Conservation (phyloP, 1,139 yeast species). For the Taiozyma sp. region DNA sequence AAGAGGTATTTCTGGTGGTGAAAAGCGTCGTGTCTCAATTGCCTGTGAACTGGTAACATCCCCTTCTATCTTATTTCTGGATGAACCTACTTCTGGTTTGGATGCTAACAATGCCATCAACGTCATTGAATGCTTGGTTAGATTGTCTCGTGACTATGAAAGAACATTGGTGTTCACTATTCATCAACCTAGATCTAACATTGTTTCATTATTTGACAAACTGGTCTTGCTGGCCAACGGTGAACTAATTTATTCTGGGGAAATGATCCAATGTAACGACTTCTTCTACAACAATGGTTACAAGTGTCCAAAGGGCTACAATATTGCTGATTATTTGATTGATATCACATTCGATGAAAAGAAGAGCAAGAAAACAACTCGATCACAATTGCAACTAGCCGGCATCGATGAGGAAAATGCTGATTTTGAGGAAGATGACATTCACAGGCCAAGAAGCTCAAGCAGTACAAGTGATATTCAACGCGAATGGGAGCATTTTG, state of each 20-base stretch:
- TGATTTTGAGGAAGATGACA: slow-evolving; percentile 29
- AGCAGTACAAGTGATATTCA: slow-evolving; percentile 51
- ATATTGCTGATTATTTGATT: slow-evolving; percentile 88
- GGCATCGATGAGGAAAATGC: slow-evolving; percentile 23
- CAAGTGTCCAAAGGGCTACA: slow-evolving; percentile 83
- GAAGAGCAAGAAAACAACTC: slow-evolving; percentile 10
- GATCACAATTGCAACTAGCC: slow-evolving; percentile 18
- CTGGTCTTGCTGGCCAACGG: slow-evolving; percentile 81
- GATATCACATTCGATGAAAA: slow-evolving; percentile 68
- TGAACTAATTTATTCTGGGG: slow-evolving; percentile 83
- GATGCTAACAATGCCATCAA: slow-evolving; percentile 93
- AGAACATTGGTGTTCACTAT: slow-evolving; percentile 90
- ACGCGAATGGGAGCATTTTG: slow-evolving; percentile 86
- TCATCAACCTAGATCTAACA: slow-evolving; percentile 97
- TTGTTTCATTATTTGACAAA: slow-evolving; percentile 85
- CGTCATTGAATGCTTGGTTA: slow-evolving; percentile 80
- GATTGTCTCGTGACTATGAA: slow-evolving; percentile 72
- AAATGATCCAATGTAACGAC: slow-evolving; percentile 62
- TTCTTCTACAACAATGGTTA: slow-evolving; percentile 76
- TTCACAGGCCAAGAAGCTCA: slow-evolving; percentile 27
- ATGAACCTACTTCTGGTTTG: slow-evolving; percentile 92
- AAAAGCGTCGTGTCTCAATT: slow-evolving; percentile 81
- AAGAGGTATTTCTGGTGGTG: slow-evolving; percentile 95
- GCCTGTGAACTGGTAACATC: slow-evolving; percentile 89
- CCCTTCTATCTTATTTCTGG: slow-evolving; percentile 74